A percentile compares a stretch with the other conserved stretches of the same genome.
Conservation (phyloP, 805 yeast species). For the Yarrowia porcina region DNA sequence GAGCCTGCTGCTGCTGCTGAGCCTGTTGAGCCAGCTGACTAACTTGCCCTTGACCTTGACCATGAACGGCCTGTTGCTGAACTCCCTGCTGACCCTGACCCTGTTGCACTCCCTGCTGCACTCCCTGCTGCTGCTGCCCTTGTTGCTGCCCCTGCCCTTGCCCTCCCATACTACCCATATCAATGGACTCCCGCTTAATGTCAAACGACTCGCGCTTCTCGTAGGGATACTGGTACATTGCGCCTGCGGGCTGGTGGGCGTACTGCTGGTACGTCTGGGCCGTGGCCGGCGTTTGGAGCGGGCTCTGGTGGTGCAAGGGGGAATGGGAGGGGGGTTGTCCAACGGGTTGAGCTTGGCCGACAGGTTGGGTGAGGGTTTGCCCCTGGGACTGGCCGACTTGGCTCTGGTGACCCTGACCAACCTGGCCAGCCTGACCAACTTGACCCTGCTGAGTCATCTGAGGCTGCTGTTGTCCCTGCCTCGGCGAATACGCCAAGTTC, state of each 20-base stretch:
- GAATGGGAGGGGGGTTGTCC: too few species aligned
- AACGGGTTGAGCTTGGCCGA: too few species aligned
- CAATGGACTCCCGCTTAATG: neutral
- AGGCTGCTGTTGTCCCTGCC: neutral
- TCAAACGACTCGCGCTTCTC: slow-evolving; percentile 4
- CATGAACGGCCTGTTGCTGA: too few species aligned
- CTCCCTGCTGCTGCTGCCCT: neutral
- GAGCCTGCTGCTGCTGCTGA: neutral
- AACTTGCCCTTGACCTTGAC: too few species aligned
- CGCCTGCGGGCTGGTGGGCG: neutral
- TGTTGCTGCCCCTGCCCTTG: neutral
- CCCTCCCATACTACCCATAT: neutral
- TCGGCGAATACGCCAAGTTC: neutral
- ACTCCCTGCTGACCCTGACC: too few species aligned
- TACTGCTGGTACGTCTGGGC: neutral
- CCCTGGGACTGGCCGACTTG: too few species aligned
- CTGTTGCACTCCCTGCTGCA: neutral
- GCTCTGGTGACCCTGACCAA: too few species aligned
- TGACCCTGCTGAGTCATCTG: neutral
- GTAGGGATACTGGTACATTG: neutral
- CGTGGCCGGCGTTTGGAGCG: neutral
- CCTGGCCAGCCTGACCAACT: too few species aligned
- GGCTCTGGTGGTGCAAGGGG: neutral
- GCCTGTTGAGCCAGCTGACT: too few species aligned
- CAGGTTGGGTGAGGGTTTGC: too few species aligned